Conservation (phyloP, 306 rosid species). For the Malus sylvestris region DNA sequence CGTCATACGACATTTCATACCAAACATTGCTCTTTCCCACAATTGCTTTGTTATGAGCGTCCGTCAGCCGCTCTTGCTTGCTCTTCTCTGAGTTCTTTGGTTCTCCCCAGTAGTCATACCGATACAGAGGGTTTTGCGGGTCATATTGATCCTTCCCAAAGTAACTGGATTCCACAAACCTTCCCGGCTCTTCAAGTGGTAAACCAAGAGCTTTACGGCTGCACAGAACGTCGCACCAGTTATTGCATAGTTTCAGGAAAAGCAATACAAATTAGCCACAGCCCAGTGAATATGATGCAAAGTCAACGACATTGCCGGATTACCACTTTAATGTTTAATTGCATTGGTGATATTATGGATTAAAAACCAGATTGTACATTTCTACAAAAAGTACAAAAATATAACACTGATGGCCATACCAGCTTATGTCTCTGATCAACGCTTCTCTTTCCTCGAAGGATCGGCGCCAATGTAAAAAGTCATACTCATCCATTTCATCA, state of each 20-base stretch:
- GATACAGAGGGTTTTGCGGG: constrained; percentile 72
- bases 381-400: background rate
- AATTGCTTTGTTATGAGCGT: constrained; percentile 76
- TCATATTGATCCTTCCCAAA: constrained; percentile 74
- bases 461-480: constrained; percentile 82
- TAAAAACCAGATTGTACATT: background rate
- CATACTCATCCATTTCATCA: constrained; percentile 93
- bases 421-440: constrained; percentile 82
- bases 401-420: constrained; percentile 35
- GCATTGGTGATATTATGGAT: background rate
- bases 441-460: constrained; percentile 93
- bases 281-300: background rate
- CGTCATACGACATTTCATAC: constrained; percentile 78
- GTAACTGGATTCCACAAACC: constrained; percentile 62
- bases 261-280: background rate
- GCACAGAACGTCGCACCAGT: constrained; percentile 4
- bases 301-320: background rate
- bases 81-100: constrained; percentile 96
- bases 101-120: constrained; percentile 94
- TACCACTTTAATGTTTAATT: background rate
- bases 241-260: too few relatives aligned
- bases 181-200: constrained; percentile 96
- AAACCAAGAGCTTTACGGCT: constrained; percentile 83
- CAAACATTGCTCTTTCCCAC: constrained; percentile 66
- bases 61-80: constrained; percentile 61